A percentile compares a stretch with the other conserved stretches of the same genome.
Conservation (phyloP, 1,139 yeast species). For the Suhomyces panamericanus region DNA sequence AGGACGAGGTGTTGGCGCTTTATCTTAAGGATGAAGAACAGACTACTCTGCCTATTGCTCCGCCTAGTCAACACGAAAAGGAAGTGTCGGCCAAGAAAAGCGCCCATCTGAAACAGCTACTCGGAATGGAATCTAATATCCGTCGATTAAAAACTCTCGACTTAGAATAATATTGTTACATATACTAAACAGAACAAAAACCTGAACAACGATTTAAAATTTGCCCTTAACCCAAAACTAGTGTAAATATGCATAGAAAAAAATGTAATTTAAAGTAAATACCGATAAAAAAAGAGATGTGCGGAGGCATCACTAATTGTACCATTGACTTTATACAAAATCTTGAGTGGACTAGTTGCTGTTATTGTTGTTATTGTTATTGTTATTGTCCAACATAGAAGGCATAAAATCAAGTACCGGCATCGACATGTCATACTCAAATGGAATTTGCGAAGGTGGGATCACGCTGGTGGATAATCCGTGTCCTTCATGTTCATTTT, state of each 20-base stretch:
- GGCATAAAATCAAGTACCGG: constrained; percentile 16
- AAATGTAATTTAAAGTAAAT: constrained; percentile 2
- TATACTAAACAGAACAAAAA: constrained; percentile 5
- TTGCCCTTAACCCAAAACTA: constrained; percentile 6
- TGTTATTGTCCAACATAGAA: constrained; percentile 5
- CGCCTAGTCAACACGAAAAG: constrained; percentile 21
- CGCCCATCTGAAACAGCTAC: constrained; percentile 18
- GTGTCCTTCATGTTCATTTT: not conserved
- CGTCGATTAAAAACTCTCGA: constrained; percentile 27
- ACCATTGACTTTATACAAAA: not conserved
- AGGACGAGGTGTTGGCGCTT: constrained; percentile 66
- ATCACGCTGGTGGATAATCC: constrained; percentile 9
- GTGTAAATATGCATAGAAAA: not conserved
- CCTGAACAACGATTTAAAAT: not conserved
- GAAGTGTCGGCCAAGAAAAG: constrained; percentile 13
- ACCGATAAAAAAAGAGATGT: constrained; percentile 5
- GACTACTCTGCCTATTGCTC: constrained; percentile 17
- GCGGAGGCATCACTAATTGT: not conserved
- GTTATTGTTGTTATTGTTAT: constrained; percentile 1
- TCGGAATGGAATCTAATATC: constrained; percentile 37
- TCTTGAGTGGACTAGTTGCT: constrained; percentile 6
- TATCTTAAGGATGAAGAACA: constrained; percentile 57
- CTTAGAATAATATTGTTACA: constrained; percentile 8
- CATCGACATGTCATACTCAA: constrained; percentile 18
- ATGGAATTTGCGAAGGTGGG: constrained; percentile 16